phyloP scores from a whole-genome alignment of 2,329 filamentous ascomycete species.

The Colletotrichum magnum region DNA sequence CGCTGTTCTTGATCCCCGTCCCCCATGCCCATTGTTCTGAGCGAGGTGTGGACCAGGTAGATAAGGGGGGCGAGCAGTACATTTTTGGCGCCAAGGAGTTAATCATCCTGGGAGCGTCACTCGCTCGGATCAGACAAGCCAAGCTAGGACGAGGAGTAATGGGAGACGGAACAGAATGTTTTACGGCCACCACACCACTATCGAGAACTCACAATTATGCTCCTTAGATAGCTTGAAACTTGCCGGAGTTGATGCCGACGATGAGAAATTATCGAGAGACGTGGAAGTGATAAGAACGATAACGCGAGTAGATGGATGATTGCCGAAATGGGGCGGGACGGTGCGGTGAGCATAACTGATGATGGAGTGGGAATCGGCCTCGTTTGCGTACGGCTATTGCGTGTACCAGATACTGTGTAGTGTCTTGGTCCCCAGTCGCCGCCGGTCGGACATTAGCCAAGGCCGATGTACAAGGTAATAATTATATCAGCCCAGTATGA shows the following conservation, averaged over 20 bases:
- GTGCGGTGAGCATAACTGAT: slow-evolving; percentile 30
- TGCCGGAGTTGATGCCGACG: slow-evolving; percentile 24
- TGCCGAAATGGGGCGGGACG: slow-evolving; percentile 3
- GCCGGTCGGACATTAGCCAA: slow-evolving; percentile 30
- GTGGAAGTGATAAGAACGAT: slow-evolving; percentile 1
- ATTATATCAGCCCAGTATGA: slow-evolving; percentile 20
- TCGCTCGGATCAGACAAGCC: slow-evolving; percentile 37
- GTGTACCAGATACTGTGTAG: not conserved
- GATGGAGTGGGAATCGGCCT: slow-evolving; percentile 17
- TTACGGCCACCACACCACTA: not conserved
- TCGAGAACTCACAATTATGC: slow-evolving; percentile 7
- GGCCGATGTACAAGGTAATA: slow-evolving; percentile 6
- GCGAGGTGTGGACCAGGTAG: slow-evolving; percentile 17
- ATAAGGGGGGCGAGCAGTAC: slow-evolving; percentile 26
- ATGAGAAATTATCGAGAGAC: slow-evolving; percentile 21
- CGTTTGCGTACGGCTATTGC: slow-evolving; percentile 8
- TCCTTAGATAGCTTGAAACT: not conserved
- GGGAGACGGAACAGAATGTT: slow-evolving; percentile 6
- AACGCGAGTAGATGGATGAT: not conserved
- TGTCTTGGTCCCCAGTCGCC: slow-evolving; percentile 30
- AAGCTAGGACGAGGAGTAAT: slow-evolving; percentile 24
- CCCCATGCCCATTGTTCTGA: slow-evolving; percentile 3
- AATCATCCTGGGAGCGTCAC: slow-evolving; percentile 36
- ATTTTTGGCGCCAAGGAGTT: slow-evolving; percentile 35
- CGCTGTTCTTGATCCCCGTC: slow-evolving; percentile 3